These are phyloP conservation scores for Kuraishia ogatae DNA, from an alignment of 805 yeast genomes.

Conservation along the genomic window DNA sequence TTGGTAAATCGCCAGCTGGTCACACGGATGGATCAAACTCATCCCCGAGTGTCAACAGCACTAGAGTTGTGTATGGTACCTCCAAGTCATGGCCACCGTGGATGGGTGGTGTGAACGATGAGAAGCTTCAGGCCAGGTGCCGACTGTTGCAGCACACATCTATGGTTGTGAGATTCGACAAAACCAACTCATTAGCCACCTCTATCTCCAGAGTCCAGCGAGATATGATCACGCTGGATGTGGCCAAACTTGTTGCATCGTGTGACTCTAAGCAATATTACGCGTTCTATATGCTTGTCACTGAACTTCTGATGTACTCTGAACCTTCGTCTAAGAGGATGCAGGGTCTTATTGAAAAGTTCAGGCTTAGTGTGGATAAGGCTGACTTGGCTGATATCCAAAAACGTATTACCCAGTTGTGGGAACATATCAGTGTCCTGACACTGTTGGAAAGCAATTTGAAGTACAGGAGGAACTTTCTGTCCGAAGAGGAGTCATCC, in stretches of 20 bases:
- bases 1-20: constrained; percentile 33
- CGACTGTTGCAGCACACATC: constrained; percentile 59
- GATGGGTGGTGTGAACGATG: constrained; percentile 36
- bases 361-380: constrained; percentile 64
- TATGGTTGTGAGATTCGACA: constrained; percentile 50
- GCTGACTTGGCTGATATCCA: constrained; percentile 46
- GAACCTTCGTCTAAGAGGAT: constrained; percentile 61
- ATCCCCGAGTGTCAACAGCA: not conserved
- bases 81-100: constrained; percentile 79
- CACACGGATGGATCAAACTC: not conserved
- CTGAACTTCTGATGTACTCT: constrained; percentile 58
- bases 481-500: constrained; percentile 41
- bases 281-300: constrained; percentile 52
- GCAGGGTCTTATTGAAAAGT: constrained; percentile 52
- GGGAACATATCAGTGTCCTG: constrained; percentile 34
- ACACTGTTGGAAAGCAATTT: constrained; percentile 35
- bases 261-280: constrained; percentile 71
- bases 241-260: constrained; percentile 59
- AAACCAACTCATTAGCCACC: constrained; percentile 30
- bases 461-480: constrained; percentile 35
- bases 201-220: constrained; percentile 20
- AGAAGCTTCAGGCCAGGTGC: constrained; percentile 54
- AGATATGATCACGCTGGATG: constrained; percentile 48
- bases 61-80: constrained; percentile 47
- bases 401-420: constrained; percentile 38